Evolutionary conservation across 495 filamentous ascomycete genomes (phyloP), one percentile per base, ranked within the genome.

Genomic region (Pseudevernia furfuracea): DNA sequence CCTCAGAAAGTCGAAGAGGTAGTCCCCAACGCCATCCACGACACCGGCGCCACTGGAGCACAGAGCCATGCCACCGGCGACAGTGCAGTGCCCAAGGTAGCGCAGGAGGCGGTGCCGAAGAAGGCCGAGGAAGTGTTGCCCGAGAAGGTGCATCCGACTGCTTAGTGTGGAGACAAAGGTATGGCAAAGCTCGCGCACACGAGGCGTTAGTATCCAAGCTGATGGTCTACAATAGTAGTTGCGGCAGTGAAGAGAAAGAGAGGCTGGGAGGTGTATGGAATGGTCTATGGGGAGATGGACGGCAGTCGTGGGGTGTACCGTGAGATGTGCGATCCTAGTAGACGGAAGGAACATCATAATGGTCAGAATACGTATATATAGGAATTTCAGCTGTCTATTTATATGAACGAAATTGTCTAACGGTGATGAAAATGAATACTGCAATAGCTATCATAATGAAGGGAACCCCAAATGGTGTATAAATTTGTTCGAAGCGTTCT

Each of bases 401-500:
- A 2, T 19, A 14, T 52, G 23, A 23, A 52, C 23, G 11, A 6
- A 19, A 23, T 46, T 7, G 2, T 3, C 0, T 23, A n/a, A 23
- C 10, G 25, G 3, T 17, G 17, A 36, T 36, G 14, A 9, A n/a
- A 36, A 25, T 36, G 39, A 39, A n/a, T 46, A 28, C 14, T n/a
- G 11, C 21, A 28, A 12, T 19, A 19, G 15, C 28, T 46, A 15
- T 1, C 36, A 46, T 17, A 7, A 15, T 1, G 15, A 46, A 43
- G 10, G 28, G 37, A 6, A 14, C 19, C 30, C 36, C 59, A 48
- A 0, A 23, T 15, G 28, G 15, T 15, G 8, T 23, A 52, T 6
- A 5, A 32, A 23, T 6, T 79, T 88, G 80, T 87, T 74, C 83
- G 81, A 85, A 80, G 79, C 71, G 80, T 88, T 89, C 85, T 89